Conservation (phyloP, 176 grass and related monocot species). For the Elaeis guineensis region DNA sequence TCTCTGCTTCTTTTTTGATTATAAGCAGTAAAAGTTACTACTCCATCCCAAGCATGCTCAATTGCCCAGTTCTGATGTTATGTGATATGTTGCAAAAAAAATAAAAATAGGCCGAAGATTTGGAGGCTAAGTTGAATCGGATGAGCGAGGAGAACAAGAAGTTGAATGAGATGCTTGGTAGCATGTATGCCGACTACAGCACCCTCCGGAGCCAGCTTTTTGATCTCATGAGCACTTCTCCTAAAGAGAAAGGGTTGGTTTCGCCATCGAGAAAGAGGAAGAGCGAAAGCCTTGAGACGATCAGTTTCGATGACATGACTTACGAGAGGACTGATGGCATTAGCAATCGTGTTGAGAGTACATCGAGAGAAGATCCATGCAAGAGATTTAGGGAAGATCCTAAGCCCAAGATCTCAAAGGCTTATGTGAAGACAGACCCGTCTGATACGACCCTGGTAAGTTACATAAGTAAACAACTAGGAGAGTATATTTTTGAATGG, state of each 20-base stretch:
- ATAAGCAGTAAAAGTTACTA: not conserved
- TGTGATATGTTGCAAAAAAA: no score
- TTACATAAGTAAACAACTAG: not conserved
- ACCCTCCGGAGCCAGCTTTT: not conserved
- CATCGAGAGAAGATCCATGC: conserved; percentile 25
- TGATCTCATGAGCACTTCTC: not conserved
- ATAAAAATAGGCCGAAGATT: not conserved
- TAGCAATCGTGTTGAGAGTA: conserved; percentile 11
- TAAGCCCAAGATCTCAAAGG: conserved; percentile 28
- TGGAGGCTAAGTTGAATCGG: conserved; percentile 34
- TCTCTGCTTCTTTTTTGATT: not conserved
- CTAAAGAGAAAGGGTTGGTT: not conserved
- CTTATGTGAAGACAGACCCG: conserved; percentile 46
- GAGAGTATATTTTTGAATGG: no score
- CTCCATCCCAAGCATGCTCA: not conserved
- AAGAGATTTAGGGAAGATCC: conserved; percentile 23
- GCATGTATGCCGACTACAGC: conserved; percentile 15
- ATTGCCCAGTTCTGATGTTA: not conserved
- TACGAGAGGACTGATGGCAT: not conserved
- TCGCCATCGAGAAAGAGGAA: conserved; percentile 1
- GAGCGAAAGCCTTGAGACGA: conserved; percentile 23
- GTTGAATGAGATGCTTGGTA: conserved; percentile 16
- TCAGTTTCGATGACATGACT: not conserved
- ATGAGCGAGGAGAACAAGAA: conserved; percentile 31
- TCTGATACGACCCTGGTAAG: conserved; percentile 50